Conservation (phyloP, 768 basidiomycete genomes). For the Termitomyces sp. region DNA sequence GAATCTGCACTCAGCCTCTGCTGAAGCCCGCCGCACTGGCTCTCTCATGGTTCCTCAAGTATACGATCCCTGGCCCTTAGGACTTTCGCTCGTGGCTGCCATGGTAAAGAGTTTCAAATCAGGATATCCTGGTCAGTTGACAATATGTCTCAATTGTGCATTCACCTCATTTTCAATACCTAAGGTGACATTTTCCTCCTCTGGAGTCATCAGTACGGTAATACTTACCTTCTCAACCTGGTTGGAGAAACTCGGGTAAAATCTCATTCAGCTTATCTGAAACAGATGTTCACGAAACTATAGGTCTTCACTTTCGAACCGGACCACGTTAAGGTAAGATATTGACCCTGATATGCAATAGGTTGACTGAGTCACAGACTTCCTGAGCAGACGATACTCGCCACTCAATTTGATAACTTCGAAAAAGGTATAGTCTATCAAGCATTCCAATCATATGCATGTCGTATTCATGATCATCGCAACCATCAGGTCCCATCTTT, state of each 20-base stretch:
- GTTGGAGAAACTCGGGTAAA: conserved; percentile 28
- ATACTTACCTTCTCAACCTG: conserved; percentile 22
- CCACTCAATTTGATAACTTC: conserved; percentile 45
- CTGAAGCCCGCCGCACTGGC: conserved; percentile 12
- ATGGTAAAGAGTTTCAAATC: conserved; percentile 21
- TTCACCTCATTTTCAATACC: background rate
- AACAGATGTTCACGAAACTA: background rate
- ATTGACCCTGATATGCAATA: background rate
- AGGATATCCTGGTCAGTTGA: conserved; percentile 20
- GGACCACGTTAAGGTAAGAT: conserved; percentile 36
- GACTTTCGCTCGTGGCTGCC: conserved; percentile 27
- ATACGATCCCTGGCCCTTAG: conserved; percentile 30
- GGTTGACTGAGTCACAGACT: background rate
- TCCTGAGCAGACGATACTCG: conserved; percentile 28
- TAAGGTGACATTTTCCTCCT: conserved; percentile 26
- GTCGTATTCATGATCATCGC: background rate
- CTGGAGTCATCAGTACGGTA: conserved; percentile 21
- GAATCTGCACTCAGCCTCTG: background rate
- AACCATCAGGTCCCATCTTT: conserved; percentile 21
- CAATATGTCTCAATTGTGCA: background rate
- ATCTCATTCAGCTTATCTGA: too few relatives aligned
- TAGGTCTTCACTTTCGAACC: conserved; percentile 44
- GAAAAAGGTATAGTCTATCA: conserved; percentile 33
- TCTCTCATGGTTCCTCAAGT: conserved; percentile 31
- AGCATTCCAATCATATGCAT: too few relatives aligned